Conservation (phyloP, 208 protist genomes). For the Trypanosomatidae sp. region DNA sequence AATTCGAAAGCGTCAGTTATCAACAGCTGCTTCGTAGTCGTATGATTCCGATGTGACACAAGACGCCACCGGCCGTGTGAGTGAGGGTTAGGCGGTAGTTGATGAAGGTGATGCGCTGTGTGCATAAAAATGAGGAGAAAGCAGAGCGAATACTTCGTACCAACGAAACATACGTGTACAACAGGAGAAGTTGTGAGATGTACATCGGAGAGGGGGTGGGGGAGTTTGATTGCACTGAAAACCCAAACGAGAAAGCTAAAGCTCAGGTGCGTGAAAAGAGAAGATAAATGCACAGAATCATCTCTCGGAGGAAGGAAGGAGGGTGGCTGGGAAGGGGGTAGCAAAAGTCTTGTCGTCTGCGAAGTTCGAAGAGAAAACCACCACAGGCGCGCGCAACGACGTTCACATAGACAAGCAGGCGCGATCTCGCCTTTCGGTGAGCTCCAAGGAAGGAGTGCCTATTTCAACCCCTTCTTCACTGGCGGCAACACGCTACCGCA, state of each 20-base stretch:
- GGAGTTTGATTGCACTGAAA: background rate
- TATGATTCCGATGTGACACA: background rate
- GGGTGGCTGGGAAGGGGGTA: background rate
- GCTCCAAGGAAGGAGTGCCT: background rate
- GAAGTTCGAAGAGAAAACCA: background rate
- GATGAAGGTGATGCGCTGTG: background rate
- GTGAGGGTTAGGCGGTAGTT: background rate
- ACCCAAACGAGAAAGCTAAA: background rate
- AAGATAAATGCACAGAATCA: background rate
- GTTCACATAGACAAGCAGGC: background rate
- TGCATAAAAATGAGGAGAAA: background rate
- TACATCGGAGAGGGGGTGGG: background rate
- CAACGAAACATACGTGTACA: background rate
- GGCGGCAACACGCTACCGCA: conserved; percentile 1
- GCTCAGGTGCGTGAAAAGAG: background rate
- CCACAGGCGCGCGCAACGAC: background rate
- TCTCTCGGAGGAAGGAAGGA: background rate
- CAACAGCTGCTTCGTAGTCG: background rate
- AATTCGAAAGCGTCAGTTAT: background rate
- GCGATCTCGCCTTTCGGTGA: background rate
- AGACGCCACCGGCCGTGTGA: background rate
- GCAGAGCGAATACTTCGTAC: no score
- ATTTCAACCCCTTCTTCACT: background rate
- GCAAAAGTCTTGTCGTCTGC: background rate
- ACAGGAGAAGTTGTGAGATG: background rate